Percentiles rank a stretch among this genome's conserved stretches.
Evolutionary conservation across 2,329 filamentous ascomycete species (phyloP).

Genomic region (Neofusicoccum laricinum): DNA sequence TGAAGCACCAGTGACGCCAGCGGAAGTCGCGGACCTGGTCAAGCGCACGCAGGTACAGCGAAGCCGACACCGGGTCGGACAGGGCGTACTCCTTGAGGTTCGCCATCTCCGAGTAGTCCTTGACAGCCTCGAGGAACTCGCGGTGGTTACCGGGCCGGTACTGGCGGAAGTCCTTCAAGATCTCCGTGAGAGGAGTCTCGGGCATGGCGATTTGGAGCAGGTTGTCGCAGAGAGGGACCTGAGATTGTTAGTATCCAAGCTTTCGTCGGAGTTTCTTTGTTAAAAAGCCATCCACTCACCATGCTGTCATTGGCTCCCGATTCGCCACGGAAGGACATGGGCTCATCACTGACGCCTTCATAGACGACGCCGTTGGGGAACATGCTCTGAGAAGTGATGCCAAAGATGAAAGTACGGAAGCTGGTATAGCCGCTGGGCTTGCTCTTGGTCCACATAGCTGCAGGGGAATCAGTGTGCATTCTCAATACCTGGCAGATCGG

Average conservation of each 20-base stretch:
- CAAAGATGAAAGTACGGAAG: slow-evolving; percentile 96
- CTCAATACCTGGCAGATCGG: neutral
- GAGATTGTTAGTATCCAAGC: neutral
- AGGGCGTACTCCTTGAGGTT: slow-evolving; percentile 61
- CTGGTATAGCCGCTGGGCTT: slow-evolving; percentile 79
- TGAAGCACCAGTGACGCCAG: slow-evolving; percentile 85
- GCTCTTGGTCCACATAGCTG: slow-evolving; percentile 85
- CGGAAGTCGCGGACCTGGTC: slow-evolving; percentile 78
- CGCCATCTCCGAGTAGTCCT: slow-evolving; percentile 48
- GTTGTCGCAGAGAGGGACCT: slow-evolving; percentile 84
- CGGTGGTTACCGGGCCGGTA: slow-evolving; percentile 89
- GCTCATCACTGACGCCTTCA: slow-evolving; percentile 73
- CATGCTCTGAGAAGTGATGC: slow-evolving; percentile 90
- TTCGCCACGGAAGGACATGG: slow-evolving; percentile 83
- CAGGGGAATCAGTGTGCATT: neutral
- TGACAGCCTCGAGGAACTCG: slow-evolving; percentile 74
- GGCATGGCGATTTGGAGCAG: slow-evolving; percentile 86
- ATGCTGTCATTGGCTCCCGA: slow-evolving; percentile 94
- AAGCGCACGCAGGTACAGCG: slow-evolving; percentile 51
- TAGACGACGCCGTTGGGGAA: slow-evolving; percentile 91
- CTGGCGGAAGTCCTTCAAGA: slow-evolving; percentile 81
- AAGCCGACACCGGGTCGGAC: slow-evolving; percentile 57
- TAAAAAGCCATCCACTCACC: slow-evolving; percentile 37
- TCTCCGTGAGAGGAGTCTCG: slow-evolving; percentile 80
- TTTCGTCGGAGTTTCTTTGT: too few species aligned